Evolutionary conservation across 139 green algal species (phyloP).

Genomic region (Chlamydomonas asymmetrica): DNA sequence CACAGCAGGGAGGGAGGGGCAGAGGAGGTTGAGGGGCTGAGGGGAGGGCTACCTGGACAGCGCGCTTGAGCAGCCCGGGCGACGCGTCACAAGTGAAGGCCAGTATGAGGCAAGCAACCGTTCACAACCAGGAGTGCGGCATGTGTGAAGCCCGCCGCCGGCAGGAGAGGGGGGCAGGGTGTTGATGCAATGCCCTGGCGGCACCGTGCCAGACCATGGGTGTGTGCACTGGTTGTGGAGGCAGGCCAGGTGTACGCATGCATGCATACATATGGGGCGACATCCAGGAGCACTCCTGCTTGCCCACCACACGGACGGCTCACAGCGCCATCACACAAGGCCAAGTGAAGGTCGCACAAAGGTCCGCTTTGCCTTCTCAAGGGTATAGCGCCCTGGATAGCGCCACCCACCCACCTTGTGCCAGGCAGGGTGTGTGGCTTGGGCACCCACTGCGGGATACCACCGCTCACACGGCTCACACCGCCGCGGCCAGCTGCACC

Average conservation of each 20-base stretch:
- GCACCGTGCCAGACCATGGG: too few relatives aligned
- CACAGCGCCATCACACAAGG: background rate
- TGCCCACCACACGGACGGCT: background rate
- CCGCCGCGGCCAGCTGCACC: background rate
- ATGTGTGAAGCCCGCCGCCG: background rate
- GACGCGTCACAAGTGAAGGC: background rate
- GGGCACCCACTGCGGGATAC: constrained; percentile 32
- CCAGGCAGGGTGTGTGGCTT: constrained; percentile 65
- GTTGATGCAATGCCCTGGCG: too few relatives aligned
- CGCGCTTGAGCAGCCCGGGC: too few relatives aligned
- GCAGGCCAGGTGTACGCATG: too few relatives aligned
- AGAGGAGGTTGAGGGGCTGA: background rate
- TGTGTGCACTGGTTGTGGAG: too few relatives aligned
- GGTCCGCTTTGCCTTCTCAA: background rate
- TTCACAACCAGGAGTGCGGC: background rate
- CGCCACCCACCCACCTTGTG: constrained; percentile 29
- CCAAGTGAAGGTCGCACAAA: background rate
- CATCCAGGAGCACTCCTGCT: background rate
- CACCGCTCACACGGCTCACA: background rate
- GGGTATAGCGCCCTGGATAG: background rate
- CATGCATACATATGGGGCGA: background rate
- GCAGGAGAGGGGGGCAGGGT: too few relatives aligned
- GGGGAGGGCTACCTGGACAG: too few relatives aligned
- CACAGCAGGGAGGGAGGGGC: constrained; percentile 1
- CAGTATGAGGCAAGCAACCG: too few relatives aligned